Conservation (phyloP, 176 grass and related monocot genomes). For the Ensete ventricosum region DNA sequence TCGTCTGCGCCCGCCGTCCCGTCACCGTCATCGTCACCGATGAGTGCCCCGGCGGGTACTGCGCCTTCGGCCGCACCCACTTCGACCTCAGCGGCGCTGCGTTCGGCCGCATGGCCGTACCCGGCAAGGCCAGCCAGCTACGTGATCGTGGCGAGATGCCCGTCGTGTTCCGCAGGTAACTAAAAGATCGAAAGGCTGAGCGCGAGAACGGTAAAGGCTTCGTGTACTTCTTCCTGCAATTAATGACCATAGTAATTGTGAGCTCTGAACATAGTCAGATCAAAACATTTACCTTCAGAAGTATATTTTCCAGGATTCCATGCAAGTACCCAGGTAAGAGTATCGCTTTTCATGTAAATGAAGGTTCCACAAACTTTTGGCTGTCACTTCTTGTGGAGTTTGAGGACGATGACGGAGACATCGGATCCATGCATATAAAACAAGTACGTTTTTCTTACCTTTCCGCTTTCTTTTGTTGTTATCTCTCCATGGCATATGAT, state of each 20-base stretch:
- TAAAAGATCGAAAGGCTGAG: not conserved
- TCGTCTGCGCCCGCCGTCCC: constrained; percentile 76
- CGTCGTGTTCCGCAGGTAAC: constrained; percentile 63
- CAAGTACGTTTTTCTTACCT: constrained; percentile 41
- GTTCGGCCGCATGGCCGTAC: constrained; percentile 76
- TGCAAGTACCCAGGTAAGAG: constrained; percentile 86
- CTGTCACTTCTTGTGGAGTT: constrained; percentile 88
- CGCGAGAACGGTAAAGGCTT: no score
- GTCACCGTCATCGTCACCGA: constrained; percentile 92
- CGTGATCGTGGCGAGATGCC: constrained; percentile 63
- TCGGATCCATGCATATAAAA: constrained; percentile 93
- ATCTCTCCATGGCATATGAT: not conserved
- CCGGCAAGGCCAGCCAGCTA: constrained; percentile 42
- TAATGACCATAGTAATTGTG: no score
- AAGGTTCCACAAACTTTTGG: constrained; percentile 91
- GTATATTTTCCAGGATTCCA: constrained; percentile 39
- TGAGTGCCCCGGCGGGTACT: constrained; percentile 80
- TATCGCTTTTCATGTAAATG: constrained; percentile 83
- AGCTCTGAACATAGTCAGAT: no score
- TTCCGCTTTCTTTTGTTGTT: not conserved
- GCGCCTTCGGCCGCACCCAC: constrained; percentile 57
- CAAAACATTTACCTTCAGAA: no score
- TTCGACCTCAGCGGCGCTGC: constrained; percentile 97
- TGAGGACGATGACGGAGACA: constrained; percentile 86
- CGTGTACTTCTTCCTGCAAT: no score